Evolutionary conservation across 352 stramenopile genomes (phyloP), one percentile per base, ranked within the genome.

Genomic region (Globisporangium radiosum): DNA sequence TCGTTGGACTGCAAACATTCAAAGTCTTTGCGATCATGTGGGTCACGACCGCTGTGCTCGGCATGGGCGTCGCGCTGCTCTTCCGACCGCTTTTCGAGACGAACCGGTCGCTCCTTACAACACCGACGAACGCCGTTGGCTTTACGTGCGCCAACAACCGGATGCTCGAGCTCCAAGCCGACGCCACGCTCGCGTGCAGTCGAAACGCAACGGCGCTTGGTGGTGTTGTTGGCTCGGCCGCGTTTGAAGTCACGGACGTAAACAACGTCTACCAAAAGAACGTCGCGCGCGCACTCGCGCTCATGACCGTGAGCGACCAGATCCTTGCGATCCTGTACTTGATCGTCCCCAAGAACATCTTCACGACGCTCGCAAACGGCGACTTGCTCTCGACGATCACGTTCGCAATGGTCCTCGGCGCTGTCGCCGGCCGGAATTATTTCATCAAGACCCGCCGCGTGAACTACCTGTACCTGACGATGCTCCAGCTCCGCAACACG

Each of bases 261-360:
- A 79, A 86, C 64, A 62, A 75, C 42, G 63, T 76, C 4, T 85
- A 85, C 57, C 40, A 71, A 48, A 81, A 75, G 55, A 79, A 70
- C 61, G 67, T 66, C 7, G 60, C 74, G 43, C 45, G 55, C 2
- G 60, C 68, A 25, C 65, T 87, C 47, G 70, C 75, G 14, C 58
- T 80, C 40, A 55, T 89, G 44, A 81, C 59, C 2, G 57, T 93
- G 19, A 88, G 65, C 25, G 73, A 80, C 45, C 79, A 90, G 62
- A 63, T 91, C 37, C 70, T 86, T 6, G 56, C 60, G n/a, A 88
- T 86, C 4, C 68, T 90, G 38, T 49, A 81, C 47, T 67, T 75
- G 6, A 57, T 92, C 14, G 75, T 92, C 44, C 77, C 80, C 2
- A 63, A 73, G 47, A 94, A 92, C 72, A 81, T 94, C 45, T 77